Evolutionary conservation across 768 basidiomycete genomes (phyloP).

Genomic region (Wakefieldia striispora): DNA sequence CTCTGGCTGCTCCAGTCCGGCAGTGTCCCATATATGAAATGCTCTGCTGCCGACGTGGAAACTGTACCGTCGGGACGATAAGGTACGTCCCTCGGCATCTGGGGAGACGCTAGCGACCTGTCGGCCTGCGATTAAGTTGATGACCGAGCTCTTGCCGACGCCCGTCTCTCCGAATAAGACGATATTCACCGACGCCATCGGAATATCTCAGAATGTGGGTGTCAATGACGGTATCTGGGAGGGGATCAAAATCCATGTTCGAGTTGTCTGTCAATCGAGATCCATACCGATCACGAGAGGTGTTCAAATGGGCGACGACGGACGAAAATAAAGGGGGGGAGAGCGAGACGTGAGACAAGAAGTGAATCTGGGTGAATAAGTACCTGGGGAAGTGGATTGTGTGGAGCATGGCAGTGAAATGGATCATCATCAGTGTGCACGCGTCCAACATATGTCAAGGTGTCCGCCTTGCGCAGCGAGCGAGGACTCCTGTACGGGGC

Average conservation of each 20-base stretch:
- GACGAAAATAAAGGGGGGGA: not conserved
- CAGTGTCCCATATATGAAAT: conserved; percentile 32
- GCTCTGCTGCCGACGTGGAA: conserved; percentile 14
- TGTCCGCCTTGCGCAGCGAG: too few species aligned
- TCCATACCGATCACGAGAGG: conserved; percentile 8
- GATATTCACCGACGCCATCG: conserved; percentile 31
- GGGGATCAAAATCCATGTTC: not conserved
- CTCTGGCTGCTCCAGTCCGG: conserved; percentile 29
- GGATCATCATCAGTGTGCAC: too few species aligned
- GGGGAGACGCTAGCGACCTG: conserved; percentile 19
- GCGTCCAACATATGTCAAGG: too few species aligned
- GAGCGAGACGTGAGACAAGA: not conserved
- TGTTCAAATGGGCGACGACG: too few species aligned
- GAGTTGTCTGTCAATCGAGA: not conserved
- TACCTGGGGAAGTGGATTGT: not conserved
- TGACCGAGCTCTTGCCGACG: conserved; percentile 30
- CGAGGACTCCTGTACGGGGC: too few species aligned
- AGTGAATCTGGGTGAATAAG: not conserved
- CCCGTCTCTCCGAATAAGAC: conserved; percentile 45
- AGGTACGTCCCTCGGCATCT: conserved; percentile 33
- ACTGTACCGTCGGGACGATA: conserved; percentile 26
- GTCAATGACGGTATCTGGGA: too few species aligned
- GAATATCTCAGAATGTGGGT: not conserved
- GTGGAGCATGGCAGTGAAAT: too few species aligned
- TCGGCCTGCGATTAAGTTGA: conserved; percentile 28